phyloP scores from a whole-genome alignment of 441 rosid species.

The Adansonia gregorii region DNA sequence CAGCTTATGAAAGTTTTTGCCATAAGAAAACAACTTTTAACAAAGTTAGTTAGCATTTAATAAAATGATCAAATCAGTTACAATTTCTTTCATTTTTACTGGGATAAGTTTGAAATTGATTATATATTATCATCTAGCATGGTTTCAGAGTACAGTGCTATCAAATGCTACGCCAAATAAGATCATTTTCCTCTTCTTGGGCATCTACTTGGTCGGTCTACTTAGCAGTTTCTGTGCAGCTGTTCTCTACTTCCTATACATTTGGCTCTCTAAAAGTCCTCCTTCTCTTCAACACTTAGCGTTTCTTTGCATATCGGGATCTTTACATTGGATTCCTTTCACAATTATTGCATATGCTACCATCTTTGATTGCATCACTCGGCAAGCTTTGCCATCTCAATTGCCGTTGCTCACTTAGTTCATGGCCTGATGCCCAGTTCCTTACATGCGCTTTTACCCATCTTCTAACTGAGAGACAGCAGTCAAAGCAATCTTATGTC shows the following conservation, averaged over 20 bases:
- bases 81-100: not conserved
- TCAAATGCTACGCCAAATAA: conserved; percentile 27
- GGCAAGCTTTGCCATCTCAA: conserved; percentile 41
- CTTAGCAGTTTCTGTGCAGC: conserved; percentile 67
- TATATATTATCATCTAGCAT: not conserved
- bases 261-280: conserved; percentile 38
- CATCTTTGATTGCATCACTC: conserved; percentile 42
- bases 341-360: conserved; percentile 48
- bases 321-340: conserved; percentile 69
- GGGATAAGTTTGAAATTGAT: conserved; percentile 12
- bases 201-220: conserved; percentile 61
- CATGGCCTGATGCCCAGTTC: conserved; percentile 61
- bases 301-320: conserved; percentile 62
- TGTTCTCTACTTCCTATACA: conserved; percentile 45
- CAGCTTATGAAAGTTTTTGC: not conserved
- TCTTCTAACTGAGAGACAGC: conserved; percentile 42
- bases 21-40: not conserved
- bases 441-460: conserved; percentile 46
- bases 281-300: conserved; percentile 49
- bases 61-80: no score
- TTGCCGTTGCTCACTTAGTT: conserved; percentile 49
- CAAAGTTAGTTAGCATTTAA: not conserved
- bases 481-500: conserved; percentile 36
- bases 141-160: conserved; percentile 40
- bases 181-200: conserved; percentile 47